phyloP scores from a whole-genome alignment of 306 rosid genomes.

The Aeschynomene evenia region DNA sequence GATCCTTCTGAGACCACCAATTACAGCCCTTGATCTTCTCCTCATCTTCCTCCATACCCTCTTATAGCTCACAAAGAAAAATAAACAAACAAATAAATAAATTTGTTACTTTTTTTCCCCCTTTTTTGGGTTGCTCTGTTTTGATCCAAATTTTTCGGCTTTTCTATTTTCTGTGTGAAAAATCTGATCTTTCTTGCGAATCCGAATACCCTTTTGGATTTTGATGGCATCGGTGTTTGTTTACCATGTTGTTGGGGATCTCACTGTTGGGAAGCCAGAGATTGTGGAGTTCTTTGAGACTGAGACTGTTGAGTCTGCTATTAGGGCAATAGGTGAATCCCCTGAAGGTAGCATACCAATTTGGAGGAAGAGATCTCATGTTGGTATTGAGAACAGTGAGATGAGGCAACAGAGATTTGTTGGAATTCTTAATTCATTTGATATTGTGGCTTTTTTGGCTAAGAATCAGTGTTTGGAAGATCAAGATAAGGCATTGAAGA shows the following conservation, averaged over 20 bases:
- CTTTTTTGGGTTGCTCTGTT: not conserved
- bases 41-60: constrained; percentile 89
- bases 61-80: constrained; percentile 44
- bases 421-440: constrained; percentile 85
- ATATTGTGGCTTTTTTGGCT: constrained; percentile 84
- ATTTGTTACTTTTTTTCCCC: not conserved
- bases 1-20: constrained; percentile 61
- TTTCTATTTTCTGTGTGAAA: not conserved
- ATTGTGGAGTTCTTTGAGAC: constrained; percentile 76
- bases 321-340: constrained; percentile 76
- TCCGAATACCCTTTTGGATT: constrained; percentile 23
- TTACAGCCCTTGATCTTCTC: constrained; percentile 76
- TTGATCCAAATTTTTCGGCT: not conserved
- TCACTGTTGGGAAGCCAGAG: constrained; percentile 98
- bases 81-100: not conserved
- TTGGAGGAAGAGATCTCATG: constrained; percentile 71
- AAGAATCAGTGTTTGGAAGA: constrained; percentile 64
- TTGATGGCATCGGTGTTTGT: constrained; percentile 92
- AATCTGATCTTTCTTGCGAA: not conserved
- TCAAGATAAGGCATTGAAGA: constrained; percentile 78
- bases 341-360: constrained; percentile 80
- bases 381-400: constrained; percentile 66
- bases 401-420: constrained; percentile 89
- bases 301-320: constrained; percentile 83
- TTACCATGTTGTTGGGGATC: constrained; percentile 94